phyloP scores from a whole-genome alignment of 2,329 filamentous ascomycete genomes.

The Elsinoe batatas region DNA sequence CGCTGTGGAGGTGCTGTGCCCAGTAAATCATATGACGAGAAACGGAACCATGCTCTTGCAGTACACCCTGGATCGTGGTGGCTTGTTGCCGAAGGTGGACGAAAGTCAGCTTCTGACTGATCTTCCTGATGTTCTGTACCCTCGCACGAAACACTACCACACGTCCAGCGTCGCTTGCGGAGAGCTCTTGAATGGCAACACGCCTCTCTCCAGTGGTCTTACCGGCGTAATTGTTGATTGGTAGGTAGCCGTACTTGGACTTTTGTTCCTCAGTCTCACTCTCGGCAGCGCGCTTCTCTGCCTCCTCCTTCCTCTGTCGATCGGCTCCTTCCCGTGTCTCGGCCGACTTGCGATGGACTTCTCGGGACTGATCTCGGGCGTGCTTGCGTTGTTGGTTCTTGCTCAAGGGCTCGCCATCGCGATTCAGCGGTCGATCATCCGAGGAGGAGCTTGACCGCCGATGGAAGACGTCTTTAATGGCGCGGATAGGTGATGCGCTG shows the following conservation, averaged over 20 bases:
- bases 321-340: slow-evolving; percentile 36
- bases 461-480: slow-evolving; percentile 6
- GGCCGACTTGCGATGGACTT: slow-evolving; percentile 35
- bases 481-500: slow-evolving; percentile 8
- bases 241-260: slow-evolving; percentile 48
- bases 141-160: slow-evolving; percentile 59
- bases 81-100: slow-evolving; percentile 78
- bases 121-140: slow-evolving; percentile 67
- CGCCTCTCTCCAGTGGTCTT: slow-evolving; percentile 40
- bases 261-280: slow-evolving; percentile 51
- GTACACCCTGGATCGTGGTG: slow-evolving; percentile 72
- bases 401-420: slow-evolving; percentile 41
- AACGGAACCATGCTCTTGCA: slow-evolving; percentile 53
- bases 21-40: slow-evolving; percentile 73
- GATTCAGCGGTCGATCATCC: slow-evolving; percentile 35
- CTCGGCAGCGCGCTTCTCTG: slow-evolving; percentile 38
- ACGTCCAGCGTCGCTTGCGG: slow-evolving; percentile 44
- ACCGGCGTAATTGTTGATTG: slow-evolving; percentile 49
- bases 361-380: slow-evolving; percentile 35
- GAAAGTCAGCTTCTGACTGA: slow-evolving; percentile 77
- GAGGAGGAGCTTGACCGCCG: slow-evolving; percentile 25
- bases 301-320: slow-evolving; percentile 38
- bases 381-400: slow-evolving; percentile 41
- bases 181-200: slow-evolving; percentile 43
- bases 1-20: slow-evolving; percentile 71